Evolutionary conservation across 108 stramenopile genomes (phyloP), one percentile per base, ranked within the genome.

Genomic region (Cafeteria roenbergensis): DNA sequence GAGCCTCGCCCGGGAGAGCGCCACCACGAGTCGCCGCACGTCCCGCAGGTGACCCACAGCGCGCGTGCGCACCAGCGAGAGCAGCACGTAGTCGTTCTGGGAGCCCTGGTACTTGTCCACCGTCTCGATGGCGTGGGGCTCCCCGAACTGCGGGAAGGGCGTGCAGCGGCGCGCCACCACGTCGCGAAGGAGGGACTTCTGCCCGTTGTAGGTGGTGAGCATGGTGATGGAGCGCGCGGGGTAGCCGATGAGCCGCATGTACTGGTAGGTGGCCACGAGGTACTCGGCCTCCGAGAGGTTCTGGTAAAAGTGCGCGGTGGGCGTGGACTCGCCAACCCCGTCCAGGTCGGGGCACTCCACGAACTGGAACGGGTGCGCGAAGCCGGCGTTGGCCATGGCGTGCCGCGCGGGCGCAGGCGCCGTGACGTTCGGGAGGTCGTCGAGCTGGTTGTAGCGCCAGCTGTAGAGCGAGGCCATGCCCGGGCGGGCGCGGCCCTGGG

Each of bases 51-150:
- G 94, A 17, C 97, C 97, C 8, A 94, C 88, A 28, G 9, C 21
- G 2, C 37, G 34, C 24, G 97, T 95, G 25, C 97, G 76, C 21
- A 95, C 94, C 30, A 99, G 75, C 28, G 89, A 90, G 56, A 99
- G 70, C 35, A 99, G 78, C 24, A 99, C 85, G 65, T 77, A 87
- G 78, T 96, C 92, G 67, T 89, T 92, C 72, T 96, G 93, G 73
- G 93, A 93, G 25, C 97, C 97, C 79, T 96, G 94, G 70, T 90
- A 96, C 62, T 91, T 84, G 80, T 99, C 98, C 29, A 99, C 94
- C 2, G 83, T 82, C 78, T 88, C 34, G 83, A 97, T 38, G 81
- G 71, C 1, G 80, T 28, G 27, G 9, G 82, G 78, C 51, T 55
- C 17, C 0, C 81, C 79, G n/a, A 63, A 51, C 48, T 26, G 27